Evolutionary conservation across 768 basidiomycete genomes (phyloP).

Genomic region (Mycena galopus): DNA sequence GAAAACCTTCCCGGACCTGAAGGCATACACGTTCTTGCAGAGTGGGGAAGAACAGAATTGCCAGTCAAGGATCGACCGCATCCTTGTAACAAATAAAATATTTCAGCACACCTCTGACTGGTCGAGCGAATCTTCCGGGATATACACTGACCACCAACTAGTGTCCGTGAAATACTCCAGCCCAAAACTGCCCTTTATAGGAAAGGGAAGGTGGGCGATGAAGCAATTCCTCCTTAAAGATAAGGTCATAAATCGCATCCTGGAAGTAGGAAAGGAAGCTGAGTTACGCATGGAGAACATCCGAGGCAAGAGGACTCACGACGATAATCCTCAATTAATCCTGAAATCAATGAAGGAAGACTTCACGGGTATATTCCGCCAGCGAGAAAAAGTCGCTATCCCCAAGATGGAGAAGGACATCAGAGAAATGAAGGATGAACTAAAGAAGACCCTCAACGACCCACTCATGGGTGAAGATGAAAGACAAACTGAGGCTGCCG

Average conservation of each 20-base stretch:
- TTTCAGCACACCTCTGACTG: constrained; percentile 4
- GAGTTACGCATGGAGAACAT: too few relatives aligned
- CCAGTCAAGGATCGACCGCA: constrained; percentile 23
- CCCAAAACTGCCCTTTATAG: constrained; percentile 5
- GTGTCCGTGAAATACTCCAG: constrained; percentile 8
- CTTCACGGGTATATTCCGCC: not conserved
- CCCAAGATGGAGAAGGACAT: constrained; percentile 19
- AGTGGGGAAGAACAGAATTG: not conserved
- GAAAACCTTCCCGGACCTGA: constrained; percentile 22
- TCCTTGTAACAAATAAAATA: not conserved
- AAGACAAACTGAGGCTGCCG: not conserved
- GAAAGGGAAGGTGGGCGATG: too few relatives aligned
- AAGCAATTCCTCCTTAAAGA: too few relatives aligned
- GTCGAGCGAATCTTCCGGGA: not conserved
- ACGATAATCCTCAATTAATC: not conserved
- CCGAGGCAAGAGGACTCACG: not conserved
- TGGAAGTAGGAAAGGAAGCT: too few relatives aligned
- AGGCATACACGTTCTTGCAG: constrained; percentile 26
- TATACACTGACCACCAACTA: constrained; percentile 19
- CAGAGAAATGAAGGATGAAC: not conserved
- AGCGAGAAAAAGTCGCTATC: not conserved
- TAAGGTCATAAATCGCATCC: too few relatives aligned
- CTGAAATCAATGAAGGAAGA: constrained; percentile 10
- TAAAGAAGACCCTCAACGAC: not conserved
- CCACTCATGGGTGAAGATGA: not conserved